Conservation (phyloP, 768 basidiomycete species). For the Suillus fuscotomentosus region DNA sequence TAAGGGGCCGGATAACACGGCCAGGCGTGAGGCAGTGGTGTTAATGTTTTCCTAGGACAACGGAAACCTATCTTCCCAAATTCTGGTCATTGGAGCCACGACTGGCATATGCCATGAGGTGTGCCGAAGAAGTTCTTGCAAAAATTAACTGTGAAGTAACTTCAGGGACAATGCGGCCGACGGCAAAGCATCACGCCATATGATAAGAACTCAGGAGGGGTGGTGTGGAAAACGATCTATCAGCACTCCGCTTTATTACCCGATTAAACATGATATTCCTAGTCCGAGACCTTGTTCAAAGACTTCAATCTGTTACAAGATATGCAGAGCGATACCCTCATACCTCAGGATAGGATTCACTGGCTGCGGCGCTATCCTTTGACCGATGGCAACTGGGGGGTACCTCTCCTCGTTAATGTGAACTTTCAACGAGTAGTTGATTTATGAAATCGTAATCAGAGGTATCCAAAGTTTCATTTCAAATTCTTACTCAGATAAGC, state of each 20-base stretch:
- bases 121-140: conserved; percentile 2
- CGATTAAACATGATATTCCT: neutral
- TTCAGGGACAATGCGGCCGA: conserved; percentile 3
- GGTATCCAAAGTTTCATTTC: neutral
- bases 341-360: neutral
- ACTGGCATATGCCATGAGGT: conserved; percentile 4
- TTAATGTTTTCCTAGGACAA: conserved; percentile 1
- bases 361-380: too few species aligned
- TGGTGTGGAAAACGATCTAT: neutral
- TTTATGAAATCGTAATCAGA: conserved; percentile 4
- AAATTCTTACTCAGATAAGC: neutral
- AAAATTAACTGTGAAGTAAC: conserved; percentile 4
- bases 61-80: conserved; percentile 3
- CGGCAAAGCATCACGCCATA: neutral
- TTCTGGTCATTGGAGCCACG: conserved; percentile 4
- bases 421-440: conserved; percentile 1
- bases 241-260: neutral
- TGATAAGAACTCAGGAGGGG: neutral
- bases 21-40: neutral
- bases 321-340: neutral
- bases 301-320: neutral
- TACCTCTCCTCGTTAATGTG: neutral
- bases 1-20: conserved; percentile 1
- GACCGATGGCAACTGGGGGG: neutral
- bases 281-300: neutral